These are phyloP conservation scores for Citrullus mucosospermus DNA, from an alignment of 306 rosid genomes.

Conservation along the genomic window DNA sequence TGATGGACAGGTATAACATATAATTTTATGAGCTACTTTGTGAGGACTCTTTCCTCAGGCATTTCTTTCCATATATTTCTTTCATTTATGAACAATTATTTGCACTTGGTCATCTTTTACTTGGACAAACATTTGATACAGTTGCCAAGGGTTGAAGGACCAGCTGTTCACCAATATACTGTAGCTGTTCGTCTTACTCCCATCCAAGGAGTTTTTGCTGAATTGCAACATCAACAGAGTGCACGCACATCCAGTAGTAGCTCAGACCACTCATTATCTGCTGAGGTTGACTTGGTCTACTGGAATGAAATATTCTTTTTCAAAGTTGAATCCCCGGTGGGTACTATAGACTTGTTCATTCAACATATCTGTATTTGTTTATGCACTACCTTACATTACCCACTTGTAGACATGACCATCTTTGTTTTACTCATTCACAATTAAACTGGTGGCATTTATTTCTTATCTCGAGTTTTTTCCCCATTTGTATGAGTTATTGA, in stretches of 20 bases:
- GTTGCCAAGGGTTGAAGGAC: slow-evolving; percentile 57
- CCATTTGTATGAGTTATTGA: neutral
- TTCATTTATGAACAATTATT: neutral
- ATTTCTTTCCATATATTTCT: neutral
- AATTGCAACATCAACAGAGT: slow-evolving; percentile 60
- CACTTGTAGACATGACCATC: neutral
- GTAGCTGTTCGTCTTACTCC: slow-evolving; percentile 70
- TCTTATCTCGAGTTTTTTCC: neutral
- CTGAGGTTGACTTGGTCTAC: slow-evolving; percentile 54
- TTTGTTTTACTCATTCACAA: neutral
- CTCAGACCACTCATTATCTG: slow-evolving; percentile 31
- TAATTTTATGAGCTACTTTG: neutral
- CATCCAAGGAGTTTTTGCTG: slow-evolving; percentile 23
- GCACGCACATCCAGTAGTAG: slow-evolving; percentile 77
- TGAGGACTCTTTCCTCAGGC: neutral
- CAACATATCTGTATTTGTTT: neutral
- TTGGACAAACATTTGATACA: slow-evolving; percentile 24
- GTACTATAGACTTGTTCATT: neutral
- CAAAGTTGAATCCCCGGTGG: slow-evolving; percentile 79
- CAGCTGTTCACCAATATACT: slow-evolving; percentile 55
- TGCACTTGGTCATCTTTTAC: neutral
- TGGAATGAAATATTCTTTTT: slow-evolving; percentile 97
- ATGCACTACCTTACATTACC: neutral
- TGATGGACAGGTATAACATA: slow-evolving; percentile 58
- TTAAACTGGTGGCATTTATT: neutral